A percentile compares a stretch with the other conserved stretches of the same genome.
Evolutionary conservation across 2,329 filamentous ascomycete genomes (phyloP).

Genomic region (Magnaporthiopsis incrustans): DNA sequence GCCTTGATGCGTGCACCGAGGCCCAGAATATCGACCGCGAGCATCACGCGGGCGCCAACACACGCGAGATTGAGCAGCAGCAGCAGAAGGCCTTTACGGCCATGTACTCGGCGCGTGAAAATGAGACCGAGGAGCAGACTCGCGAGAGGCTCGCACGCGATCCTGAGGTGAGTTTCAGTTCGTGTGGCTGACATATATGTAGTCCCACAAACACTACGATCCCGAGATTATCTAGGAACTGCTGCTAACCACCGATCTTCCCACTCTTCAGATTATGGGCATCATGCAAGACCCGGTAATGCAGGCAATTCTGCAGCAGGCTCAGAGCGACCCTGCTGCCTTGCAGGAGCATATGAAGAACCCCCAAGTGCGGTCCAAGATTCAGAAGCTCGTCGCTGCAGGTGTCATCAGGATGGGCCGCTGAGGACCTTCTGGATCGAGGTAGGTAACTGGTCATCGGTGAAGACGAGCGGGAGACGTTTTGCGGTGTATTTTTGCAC

Average conservation of each 20-base stretch:
- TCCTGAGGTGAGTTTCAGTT: constrained; percentile 61
- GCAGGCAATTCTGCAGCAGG: constrained; percentile 95
- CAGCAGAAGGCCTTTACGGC: constrained; percentile 85
- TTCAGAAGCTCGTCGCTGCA: constrained; percentile 89
- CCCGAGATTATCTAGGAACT: neutral
- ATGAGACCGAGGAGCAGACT: constrained; percentile 94
- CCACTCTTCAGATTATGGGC: constrained; percentile 57
- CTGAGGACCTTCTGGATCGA: neutral
- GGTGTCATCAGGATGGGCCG: constrained; percentile 69
- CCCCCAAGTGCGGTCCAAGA: constrained; percentile 72
- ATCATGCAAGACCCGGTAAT: constrained; percentile 96
- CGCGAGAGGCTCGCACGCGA: constrained; percentile 84
- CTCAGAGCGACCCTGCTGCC: constrained; percentile 84
- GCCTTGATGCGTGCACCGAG: constrained; percentile 74
- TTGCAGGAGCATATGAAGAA: constrained; percentile 98
- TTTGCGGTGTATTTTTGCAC: neutral
- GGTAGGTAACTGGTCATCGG: neutral
- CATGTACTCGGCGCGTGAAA: constrained; percentile 85
- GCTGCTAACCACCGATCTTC: constrained; percentile 18
- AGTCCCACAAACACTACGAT: too few relatives aligned
- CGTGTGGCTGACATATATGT: neutral
- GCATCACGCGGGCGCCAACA: constrained; percentile 63
- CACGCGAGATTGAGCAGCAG: constrained; percentile 86
- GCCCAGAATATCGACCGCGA: constrained; percentile 69
- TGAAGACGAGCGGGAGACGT: neutral